phyloP scores from a whole-genome alignment of 208 protist species.

The Leishmania major region DNA sequence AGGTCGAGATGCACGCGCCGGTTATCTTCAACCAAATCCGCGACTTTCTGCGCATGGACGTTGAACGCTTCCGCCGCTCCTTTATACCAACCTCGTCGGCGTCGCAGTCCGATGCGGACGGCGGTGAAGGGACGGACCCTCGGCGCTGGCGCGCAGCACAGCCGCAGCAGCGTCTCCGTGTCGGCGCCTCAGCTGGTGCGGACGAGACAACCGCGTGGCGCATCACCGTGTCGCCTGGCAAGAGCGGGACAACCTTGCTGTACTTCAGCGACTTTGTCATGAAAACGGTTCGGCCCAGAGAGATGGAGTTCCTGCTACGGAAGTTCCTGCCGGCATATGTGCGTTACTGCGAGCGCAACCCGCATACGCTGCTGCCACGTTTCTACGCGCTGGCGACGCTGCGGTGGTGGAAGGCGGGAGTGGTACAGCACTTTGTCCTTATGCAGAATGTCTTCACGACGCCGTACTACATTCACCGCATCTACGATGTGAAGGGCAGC shows the following conservation, averaged over 20 bases:
- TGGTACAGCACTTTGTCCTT: slow-evolving; percentile 79
- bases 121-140: background rate
- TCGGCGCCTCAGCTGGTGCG: background rate
- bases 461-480: slow-evolving; percentile 86
- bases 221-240: slow-evolving; percentile 79
- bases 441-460: slow-evolving; percentile 95
- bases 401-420: slow-evolving; percentile 51
- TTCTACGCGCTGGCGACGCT: slow-evolving; percentile 88
- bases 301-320: slow-evolving; percentile 74
- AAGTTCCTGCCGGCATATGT: slow-evolving; percentile 77
- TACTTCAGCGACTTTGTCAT: slow-evolving; percentile 92
- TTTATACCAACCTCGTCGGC: slow-evolving; percentile 2
- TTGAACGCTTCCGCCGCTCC: slow-evolving; percentile 47
- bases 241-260: slow-evolving; percentile 83
- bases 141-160: background rate
- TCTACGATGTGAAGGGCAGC: slow-evolving; percentile 94
- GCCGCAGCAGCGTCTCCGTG: slow-evolving; percentile 13
- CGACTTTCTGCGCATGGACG: slow-evolving; percentile 64
- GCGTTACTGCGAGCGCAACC: slow-evolving; percentile 80
- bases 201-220: slow-evolving; percentile 61
- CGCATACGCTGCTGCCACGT: slow-evolving; percentile 81
- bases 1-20: slow-evolving; percentile 69
- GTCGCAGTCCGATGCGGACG: background rate
- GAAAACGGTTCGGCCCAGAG: slow-evolving; percentile 83
- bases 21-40: slow-evolving; percentile 84